Percentiles rank a stretch among this genome's conserved stretches.
Evolutionary conservation across 1,284 basidiomycete genomes (phyloP).

Genomic region (Leucoagaricus sp.): DNA sequence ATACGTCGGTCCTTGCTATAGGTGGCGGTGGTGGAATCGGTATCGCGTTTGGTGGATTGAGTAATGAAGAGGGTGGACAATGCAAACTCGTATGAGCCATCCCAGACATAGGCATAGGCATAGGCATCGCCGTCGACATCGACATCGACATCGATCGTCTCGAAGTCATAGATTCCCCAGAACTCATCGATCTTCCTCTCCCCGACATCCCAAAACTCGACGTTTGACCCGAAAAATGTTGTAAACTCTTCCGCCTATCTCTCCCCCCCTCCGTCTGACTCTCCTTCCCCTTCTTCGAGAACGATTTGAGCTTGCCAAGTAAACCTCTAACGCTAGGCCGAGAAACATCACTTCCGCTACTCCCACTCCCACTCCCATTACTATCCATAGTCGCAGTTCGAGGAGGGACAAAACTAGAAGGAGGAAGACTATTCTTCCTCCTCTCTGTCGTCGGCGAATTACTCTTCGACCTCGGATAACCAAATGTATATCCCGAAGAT

Average conservation of each 20-base stretch:
- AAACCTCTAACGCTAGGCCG: neutral
- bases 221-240: neutral
- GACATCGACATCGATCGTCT: conserved; percentile 1
- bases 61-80: conserved; percentile 2
- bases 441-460: neutral
- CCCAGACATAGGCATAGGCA: too few species aligned
- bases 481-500: neutral
- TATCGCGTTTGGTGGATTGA: conserved; percentile 12
- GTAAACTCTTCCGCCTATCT: neutral
- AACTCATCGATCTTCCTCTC: neutral
- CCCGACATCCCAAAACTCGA: neutral
- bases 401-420: conserved; percentile 11
- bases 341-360: neutral
- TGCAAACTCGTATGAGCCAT: neutral
- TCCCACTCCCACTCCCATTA: neutral
- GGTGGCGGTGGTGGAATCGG: neutral
- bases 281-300: neutral
- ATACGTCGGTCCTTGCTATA: neutral
- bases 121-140: too few species aligned
- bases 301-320: conserved; percentile 2
- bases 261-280: neutral
- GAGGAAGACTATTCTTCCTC: neutral
- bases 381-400: neutral
- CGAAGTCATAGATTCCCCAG: neutral
- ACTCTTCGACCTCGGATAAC: conserved; percentile 1